Evolutionary conservation across 2,329 filamentous ascomycete species (phyloP).

Genomic region (Grosmannia huntii): DNA sequence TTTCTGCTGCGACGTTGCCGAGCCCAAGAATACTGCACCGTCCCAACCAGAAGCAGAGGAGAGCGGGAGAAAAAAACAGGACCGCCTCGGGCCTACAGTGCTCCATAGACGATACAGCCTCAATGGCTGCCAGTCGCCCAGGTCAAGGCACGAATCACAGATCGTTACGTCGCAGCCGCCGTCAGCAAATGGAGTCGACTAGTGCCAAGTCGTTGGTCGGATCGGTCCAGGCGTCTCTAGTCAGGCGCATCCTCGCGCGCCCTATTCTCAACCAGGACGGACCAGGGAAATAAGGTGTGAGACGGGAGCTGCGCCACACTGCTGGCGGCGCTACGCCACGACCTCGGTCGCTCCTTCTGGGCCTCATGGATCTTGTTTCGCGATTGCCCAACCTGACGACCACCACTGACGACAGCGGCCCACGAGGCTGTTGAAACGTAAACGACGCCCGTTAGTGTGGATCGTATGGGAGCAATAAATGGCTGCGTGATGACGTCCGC

Average conservation of each 20-base stretch:
- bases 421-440: constrained; percentile 56
- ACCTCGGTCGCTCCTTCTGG: background rate
- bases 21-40: background rate
- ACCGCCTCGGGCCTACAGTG: background rate
- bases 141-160: background rate
- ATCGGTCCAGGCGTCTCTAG: background rate
- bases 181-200: constrained; percentile 1
- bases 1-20: too few species aligned
- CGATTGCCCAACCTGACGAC: too few species aligned
- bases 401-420: too few species aligned
- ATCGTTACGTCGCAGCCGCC: background rate
- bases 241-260: background rate
- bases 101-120: background rate
- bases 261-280: background rate
- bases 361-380: too few species aligned
- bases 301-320: background rate
- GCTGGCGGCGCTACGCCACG: background rate
- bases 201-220: background rate
- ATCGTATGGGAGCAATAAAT: too few species aligned
- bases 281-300: too few species aligned
- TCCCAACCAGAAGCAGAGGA: background rate
- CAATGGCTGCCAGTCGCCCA: background rate
- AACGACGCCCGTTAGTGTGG: background rate
- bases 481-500: too few species aligned
- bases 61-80: background rate